These are phyloP conservation scores for Licmophora abbreviata DNA, from an alignment of 108 stramenopile species.

Conservation along the genomic window DNA sequence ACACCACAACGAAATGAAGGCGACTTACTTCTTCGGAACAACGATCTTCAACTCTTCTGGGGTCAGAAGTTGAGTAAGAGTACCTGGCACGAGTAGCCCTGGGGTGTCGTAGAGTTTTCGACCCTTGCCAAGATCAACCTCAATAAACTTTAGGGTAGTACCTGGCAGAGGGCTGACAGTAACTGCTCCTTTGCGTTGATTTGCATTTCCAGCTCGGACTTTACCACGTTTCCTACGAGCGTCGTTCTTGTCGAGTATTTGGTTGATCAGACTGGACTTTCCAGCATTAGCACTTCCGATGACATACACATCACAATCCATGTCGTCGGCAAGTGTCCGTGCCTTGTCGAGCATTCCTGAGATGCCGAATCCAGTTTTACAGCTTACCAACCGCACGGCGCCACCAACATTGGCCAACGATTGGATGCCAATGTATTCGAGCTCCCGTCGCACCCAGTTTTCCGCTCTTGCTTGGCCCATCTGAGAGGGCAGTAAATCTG, in stretches of 20 bases:
- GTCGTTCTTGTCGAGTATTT: constrained; percentile 36
- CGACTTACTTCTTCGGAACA: constrained; percentile 80
- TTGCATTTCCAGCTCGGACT: constrained; percentile 64
- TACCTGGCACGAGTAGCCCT: constrained; percentile 79
- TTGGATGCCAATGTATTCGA: constrained; percentile 73
- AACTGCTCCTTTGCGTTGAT: constrained; percentile 65
- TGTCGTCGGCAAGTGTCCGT: constrained; percentile 52
- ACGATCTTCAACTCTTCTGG: constrained; percentile 84
- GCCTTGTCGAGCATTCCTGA: constrained; percentile 72
- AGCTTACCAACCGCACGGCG: constrained; percentile 74
- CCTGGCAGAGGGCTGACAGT: constrained; percentile 82
- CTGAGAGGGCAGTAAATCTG: constrained; percentile 70
- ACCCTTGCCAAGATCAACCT: constrained; percentile 75
- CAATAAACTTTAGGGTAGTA: constrained; percentile 84
- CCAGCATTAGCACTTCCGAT: constrained; percentile 89
- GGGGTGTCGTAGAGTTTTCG: constrained; percentile 74
- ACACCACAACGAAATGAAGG: background rate
- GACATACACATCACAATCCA: constrained; percentile 81
- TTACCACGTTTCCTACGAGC: constrained; percentile 24
- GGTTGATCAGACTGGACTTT: constrained; percentile 80
- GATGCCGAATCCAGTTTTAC: constrained; percentile 80
- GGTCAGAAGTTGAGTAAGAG: constrained; percentile 77
- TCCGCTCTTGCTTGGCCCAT: constrained; percentile 80
- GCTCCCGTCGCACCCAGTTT: constrained; percentile 83
- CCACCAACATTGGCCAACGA: constrained; percentile 84